A percentile compares a stretch with the other conserved stretches of the same genome.
These are phyloP conservation scores for Fusarium sacchari DNA, from an alignment of 2,329 filamentous ascomycete species.

Conservation along the genomic window DNA sequence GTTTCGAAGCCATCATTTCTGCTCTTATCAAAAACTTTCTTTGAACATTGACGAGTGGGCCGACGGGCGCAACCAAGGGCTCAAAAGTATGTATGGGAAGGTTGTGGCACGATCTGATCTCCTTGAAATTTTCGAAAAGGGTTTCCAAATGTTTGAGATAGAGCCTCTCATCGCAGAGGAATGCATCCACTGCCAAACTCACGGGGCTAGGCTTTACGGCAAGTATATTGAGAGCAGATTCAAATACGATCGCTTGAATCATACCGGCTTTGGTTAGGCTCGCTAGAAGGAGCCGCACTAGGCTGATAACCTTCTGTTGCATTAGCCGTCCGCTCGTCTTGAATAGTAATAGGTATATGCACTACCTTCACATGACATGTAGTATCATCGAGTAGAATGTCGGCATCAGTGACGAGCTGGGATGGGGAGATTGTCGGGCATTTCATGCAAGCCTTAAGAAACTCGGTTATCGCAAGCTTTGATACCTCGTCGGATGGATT, in stretches of 20 bases:
- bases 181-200: not conserved
- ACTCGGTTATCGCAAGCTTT: fast-evolving
- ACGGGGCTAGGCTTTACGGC: fast-evolving
- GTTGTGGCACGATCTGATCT: fast-evolving
- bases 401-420: fast-evolving
- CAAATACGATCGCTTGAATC: not conserved
- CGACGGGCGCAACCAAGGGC: fast-evolving
- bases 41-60: fast-evolving
- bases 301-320: fast-evolving
- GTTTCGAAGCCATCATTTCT: fast-evolving
- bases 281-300: not conserved
- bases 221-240: not conserved
- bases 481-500: not conserved
- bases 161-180: not conserved
- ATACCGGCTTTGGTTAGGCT: fast-evolving
- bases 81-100: fast-evolving
- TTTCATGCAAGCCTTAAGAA: fast-evolving
- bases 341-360: fast-evolving
- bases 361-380: not conserved
- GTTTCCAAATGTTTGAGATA: fast-evolving
- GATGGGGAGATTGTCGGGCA: fast-evolving
- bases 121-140: fast-evolving
- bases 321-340: not conserved
- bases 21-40: fast-evolving
- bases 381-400: not conserved